Conservation (phyloP, 768 basidiomycete species). For the Suillus brevipes region DNA sequence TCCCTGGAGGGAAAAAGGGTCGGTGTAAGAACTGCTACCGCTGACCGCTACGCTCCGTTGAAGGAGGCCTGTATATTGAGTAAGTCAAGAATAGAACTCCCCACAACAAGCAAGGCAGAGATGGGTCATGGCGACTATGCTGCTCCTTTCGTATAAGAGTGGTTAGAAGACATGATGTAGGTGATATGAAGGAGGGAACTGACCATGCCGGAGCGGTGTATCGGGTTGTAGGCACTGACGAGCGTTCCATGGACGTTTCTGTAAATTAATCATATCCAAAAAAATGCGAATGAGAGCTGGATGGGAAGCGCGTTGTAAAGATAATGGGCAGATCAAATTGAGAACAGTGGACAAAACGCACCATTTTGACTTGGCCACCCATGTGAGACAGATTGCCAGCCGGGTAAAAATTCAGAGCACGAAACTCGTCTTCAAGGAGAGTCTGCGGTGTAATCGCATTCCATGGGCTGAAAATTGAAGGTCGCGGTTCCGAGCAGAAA, state of each 20-base stretch:
- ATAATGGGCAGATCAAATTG: not conserved
- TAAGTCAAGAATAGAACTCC: too few species aligned
- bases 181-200: not conserved
- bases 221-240: not conserved
- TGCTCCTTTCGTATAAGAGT: not conserved
- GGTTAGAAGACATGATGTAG: not conserved
- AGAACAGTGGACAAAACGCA: not conserved
- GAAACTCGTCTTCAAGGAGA: too few species aligned
- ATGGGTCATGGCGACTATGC: too few species aligned
- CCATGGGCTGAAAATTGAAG: conserved; percentile 45
- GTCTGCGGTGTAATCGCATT: conserved; percentile 26
- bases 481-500: conserved; percentile 1
- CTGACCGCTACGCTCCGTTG: too few species aligned
- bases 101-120: too few species aligned
- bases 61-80: too few species aligned
- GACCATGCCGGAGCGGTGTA: not conserved
- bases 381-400: too few species aligned
- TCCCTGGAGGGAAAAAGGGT: too few species aligned
- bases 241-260: conserved; percentile 20
- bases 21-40: too few species aligned
- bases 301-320: conserved; percentile 25
- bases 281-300: conserved; percentile 20
- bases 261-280: not conserved
- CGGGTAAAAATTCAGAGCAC: too few species aligned
- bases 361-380: too few species aligned